Evolutionary conservation across 1,139 yeast genomes (phyloP).

Genomic region (Sugiyamaella sp.): DNA sequence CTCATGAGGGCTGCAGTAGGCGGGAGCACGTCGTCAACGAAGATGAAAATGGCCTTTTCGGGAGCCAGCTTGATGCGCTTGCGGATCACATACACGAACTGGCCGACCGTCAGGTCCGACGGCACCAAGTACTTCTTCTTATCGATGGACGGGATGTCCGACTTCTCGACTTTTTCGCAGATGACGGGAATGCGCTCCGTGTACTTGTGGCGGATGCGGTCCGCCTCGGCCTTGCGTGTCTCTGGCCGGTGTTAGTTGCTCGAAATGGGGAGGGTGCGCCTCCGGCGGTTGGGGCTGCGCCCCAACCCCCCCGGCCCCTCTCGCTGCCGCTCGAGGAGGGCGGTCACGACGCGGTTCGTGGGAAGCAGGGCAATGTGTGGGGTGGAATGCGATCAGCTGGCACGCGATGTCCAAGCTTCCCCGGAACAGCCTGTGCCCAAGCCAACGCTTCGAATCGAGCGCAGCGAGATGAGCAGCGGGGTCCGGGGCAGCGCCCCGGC

Average conservation of each 20-base stretch:
- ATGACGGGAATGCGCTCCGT: conserved; percentile 91
- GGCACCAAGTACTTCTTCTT: conserved; percentile 97
- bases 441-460: too few relatives aligned
- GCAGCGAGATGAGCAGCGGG: too few relatives aligned
- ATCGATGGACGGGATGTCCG: conserved; percentile 94
- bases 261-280: neutral
- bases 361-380: neutral
- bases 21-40: conserved; percentile 94
- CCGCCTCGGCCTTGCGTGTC: conserved; percentile 94
- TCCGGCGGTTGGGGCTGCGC: conserved; percentile 2
- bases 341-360: neutral
- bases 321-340: neutral
- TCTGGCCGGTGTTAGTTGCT: conserved; percentile 47
- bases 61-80: conserved; percentile 94
- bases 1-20: conserved; percentile 98
- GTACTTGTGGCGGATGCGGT: conserved; percentile 87
- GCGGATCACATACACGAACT: conserved; percentile 94
- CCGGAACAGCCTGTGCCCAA: too few relatives aligned
- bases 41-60: conserved; percentile 96
- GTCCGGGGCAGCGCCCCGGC: too few relatives aligned
- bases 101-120: conserved; percentile 94
- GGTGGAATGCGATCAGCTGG: too few relatives aligned
- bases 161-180: conserved; percentile 96
- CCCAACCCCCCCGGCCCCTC: neutral
- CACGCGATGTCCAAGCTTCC: too few relatives aligned